A percentile compares a stretch with the other conserved stretches of the same genome.
phyloP scores from a whole-genome alignment of 148 eudicot species.

The Cornus suecica region DNA sequence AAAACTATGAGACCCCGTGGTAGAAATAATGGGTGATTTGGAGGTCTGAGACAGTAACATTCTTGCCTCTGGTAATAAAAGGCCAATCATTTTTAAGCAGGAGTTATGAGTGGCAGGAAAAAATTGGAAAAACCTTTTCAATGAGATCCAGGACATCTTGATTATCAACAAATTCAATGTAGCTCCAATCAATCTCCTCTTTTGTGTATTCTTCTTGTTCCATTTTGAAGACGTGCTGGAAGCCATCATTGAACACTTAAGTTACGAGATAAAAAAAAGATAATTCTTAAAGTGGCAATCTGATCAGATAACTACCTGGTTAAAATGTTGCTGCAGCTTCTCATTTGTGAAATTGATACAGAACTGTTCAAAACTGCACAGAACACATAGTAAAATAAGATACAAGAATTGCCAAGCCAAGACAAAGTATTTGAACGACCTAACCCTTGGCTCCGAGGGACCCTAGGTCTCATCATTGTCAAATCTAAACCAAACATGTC shows the following conservation, averaged over 20 bases:
- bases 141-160: constrained; percentile 99
- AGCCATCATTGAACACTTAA: constrained; percentile 12
- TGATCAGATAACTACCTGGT: constrained; percentile 62
- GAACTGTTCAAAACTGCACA: constrained; percentile 95
- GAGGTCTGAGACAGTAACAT: neutral
- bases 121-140: constrained; percentile 62
- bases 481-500: neutral
- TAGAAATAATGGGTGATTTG: neutral
- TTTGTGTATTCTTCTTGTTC: constrained; percentile 98
- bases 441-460: no score
- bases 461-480: neutral
- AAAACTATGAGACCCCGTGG: neutral
- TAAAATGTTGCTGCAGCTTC: constrained; percentile 98
- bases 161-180: constrained; percentile 96
- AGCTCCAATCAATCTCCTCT: constrained; percentile 98
- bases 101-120: neutral
- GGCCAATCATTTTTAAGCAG: neutral
- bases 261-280: neutral
- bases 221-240: constrained; percentile 97
- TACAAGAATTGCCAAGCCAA: constrained; percentile 14
- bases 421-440: neutral
- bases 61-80: neutral
- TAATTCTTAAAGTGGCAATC: constrained; percentile 8
- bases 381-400: constrained; percentile 19
- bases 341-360: constrained; percentile 97